Evolutionary conservation across 805 yeast species (phyloP), one percentile per base, ranked within the genome.

Genomic region (Metschnikowia colocasiae): DNA sequence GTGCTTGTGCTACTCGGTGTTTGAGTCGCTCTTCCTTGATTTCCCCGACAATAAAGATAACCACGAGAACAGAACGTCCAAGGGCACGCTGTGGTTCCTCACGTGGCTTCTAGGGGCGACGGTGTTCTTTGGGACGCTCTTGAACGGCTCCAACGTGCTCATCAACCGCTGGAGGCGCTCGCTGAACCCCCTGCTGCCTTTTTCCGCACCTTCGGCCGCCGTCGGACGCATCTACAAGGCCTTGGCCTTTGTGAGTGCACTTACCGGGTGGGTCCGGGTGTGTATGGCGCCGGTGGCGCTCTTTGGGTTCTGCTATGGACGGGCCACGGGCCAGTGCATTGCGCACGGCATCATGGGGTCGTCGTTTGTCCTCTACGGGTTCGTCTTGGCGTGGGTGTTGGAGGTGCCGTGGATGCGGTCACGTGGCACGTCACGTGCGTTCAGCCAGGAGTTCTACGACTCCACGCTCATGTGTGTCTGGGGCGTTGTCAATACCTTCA

Each of bases 311-410:
- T 92, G 98, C 67, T 82, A 88, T 56, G 86, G 78, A 4, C 74
- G 64, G 30, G 94, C 87, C 58, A 82, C 95, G 0, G 98, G 98
- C 20, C 98, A 92, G 67, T 92, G 98, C 64, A 79, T 90, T 34
- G 98, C 98, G 0, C 98, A 92, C 63, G 97, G 97, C 4, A 87
- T 92, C 50, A 92, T 92, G 98, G 98, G 98, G 0, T 78, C 87
- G 20, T 84, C 95, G 0, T 92, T 92, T 57, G 77, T 92, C 9
- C 66, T 75, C 3, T 92, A 92, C 62, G 96, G 97, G 3, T 81
- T 84, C 50, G 66, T 89, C 9, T 74, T 88, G 56, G 63, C 80
- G 2, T 63, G 82, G 58, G 83, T 88, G 58, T 72, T 92, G 45
- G 76, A 82, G 7, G 67, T 88, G 3, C 92, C 94, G 3, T 82